Percentiles rank a stretch among this genome's conserved stretches.
Evolutionary conservation across 352 stramenopile genomes (phyloP).

Genomic region (Phytophthora colocasiae): DNA sequence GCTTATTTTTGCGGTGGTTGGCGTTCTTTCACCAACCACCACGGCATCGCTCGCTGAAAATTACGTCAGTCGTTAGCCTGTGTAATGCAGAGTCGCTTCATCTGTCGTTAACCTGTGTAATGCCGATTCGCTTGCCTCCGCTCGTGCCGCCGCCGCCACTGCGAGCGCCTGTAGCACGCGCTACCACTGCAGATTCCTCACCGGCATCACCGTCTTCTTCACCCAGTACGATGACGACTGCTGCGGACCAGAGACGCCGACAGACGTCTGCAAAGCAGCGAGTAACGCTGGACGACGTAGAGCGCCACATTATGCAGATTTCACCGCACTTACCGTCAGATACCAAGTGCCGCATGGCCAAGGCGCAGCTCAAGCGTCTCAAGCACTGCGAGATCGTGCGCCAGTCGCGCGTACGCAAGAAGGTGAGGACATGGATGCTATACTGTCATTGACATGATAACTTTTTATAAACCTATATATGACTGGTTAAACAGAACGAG

Average conservation of each 20-base stretch:
- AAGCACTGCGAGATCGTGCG: constrained; percentile 84
- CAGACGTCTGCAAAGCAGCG: constrained; percentile 16
- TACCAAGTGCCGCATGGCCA: constrained; percentile 57
- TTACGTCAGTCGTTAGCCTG: too few species aligned
- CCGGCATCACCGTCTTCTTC: background rate
- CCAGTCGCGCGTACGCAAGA: constrained; percentile 82
- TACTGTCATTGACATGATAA: background rate
- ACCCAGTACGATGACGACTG: constrained; percentile 1
- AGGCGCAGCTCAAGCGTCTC: constrained; percentile 75
- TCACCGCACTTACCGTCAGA: constrained; percentile 52
- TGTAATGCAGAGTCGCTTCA: too few species aligned
- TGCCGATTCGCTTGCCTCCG: constrained; percentile 7
- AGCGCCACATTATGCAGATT: constrained; percentile 56
- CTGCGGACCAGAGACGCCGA: constrained; percentile 22
- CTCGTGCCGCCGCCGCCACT: constrained; percentile 4
- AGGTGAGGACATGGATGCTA: constrained; percentile 30
- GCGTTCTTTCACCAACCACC: too few species aligned
- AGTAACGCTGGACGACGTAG: constrained; percentile 69
- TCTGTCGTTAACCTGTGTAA: background rate
- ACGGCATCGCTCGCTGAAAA: too few species aligned
- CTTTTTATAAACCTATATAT: constrained; percentile 1
- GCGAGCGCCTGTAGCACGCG: background rate
- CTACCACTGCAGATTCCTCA: background rate
- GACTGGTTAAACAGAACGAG: constrained; percentile 34
- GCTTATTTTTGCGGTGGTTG: too few species aligned